phyloP scores from a whole-genome alignment of 306 rosid genomes.

The Boehmeria nivea region DNA sequence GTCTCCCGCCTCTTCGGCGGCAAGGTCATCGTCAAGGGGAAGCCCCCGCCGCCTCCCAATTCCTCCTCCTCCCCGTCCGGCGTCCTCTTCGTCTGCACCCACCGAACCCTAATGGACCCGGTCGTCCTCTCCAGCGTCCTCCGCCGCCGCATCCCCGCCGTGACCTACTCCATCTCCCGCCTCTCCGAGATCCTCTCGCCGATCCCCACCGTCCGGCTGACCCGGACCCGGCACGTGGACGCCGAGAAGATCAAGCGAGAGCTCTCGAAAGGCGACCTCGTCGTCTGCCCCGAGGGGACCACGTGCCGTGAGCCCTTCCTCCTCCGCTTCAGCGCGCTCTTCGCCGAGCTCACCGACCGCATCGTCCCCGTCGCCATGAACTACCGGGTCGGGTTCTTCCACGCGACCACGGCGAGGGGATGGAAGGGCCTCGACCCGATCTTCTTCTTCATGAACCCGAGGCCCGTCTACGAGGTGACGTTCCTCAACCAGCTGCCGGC shows the following conservation, averaged over 20 bases:
- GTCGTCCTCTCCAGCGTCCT: constrained; percentile 71
- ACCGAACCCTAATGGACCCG: constrained; percentile 91
- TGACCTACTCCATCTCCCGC: constrained; percentile 84
- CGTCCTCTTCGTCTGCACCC: constrained; percentile 88
- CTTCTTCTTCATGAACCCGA: constrained; percentile 94
- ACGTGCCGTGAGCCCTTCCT: constrained; percentile 96
- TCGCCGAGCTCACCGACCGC: constrained; percentile 75
- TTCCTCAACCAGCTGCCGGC: constrained; percentile 78
- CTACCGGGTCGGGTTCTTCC: constrained; percentile 85
- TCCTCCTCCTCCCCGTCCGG: constrained; percentile 28
- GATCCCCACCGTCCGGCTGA: constrained; percentile 71
- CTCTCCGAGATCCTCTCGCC: constrained; percentile 77
- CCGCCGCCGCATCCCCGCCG: constrained; percentile 62
- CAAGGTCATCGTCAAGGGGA: constrained; percentile 62
- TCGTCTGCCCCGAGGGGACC: constrained; percentile 92
- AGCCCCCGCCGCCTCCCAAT: constrained; percentile 47
- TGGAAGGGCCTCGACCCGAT: constrained; percentile 83
- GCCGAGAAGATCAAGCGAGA: constrained; percentile 56
- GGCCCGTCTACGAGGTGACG: constrained; percentile 84
- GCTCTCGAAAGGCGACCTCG: constrained; percentile 64
- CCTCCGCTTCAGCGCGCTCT: constrained; percentile 65
- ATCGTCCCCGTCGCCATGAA: constrained; percentile 99
- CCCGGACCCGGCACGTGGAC: constrained; percentile 57
- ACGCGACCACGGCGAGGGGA: constrained; percentile 89
- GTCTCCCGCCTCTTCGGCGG: constrained; percentile 48